A percentile compares a stretch with the other conserved stretches of the same genome.
These are phyloP conservation scores for Podila epicladia DNA, from an alignment of 192 early-diverging fungal genomes.

Conservation along the genomic window DNA sequence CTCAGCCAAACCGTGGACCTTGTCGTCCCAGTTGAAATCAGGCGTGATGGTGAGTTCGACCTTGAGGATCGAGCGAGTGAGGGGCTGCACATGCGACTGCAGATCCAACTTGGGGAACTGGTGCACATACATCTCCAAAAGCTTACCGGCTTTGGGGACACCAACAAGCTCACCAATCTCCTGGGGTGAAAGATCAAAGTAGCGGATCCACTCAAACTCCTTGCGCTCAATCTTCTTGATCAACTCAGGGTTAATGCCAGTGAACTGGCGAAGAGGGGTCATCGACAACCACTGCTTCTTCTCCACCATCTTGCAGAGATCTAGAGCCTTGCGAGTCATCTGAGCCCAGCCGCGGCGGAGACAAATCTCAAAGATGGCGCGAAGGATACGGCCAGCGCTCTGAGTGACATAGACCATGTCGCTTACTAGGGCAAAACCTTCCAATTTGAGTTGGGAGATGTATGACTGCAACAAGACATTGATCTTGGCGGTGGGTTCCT, in stretches of 20 bases:
- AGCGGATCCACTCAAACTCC: constrained; percentile 95
- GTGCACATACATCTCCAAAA: constrained; percentile 90
- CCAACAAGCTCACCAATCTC: constrained; percentile 93
- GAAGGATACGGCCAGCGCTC: constrained; percentile 90
- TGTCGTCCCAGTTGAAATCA: constrained; percentile 95
- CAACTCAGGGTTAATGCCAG: constrained; percentile 78
- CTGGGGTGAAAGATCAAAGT: constrained; percentile 90
- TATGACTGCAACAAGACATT: constrained; percentile 94
- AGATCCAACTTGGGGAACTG: constrained; percentile 95
- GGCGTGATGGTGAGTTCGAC: constrained; percentile 93
- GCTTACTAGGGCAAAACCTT: constrained; percentile 95
- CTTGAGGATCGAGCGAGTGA: constrained; percentile 90
- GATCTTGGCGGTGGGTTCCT: constrained; percentile 93
- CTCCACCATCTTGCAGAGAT: constrained; percentile 98
- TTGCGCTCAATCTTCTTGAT: constrained; percentile 92
- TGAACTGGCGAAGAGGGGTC: constrained; percentile 96
- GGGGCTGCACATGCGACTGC: constrained; percentile 89
- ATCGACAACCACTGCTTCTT: constrained; percentile 95
- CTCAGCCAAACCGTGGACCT: constrained; percentile 85
- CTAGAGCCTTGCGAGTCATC: constrained; percentile 86
- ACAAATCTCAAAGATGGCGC: constrained; percentile 98
- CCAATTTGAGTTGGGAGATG: constrained; percentile 92
- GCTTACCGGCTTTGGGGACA: constrained; percentile 88
- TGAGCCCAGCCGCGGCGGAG: constrained; percentile 95
- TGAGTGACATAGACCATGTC: constrained; percentile 99